Percentiles rank a stretch among this genome's conserved stretches.
phyloP scores from a whole-genome alignment of 164 flowering plant genomes.

The Aristolochia californica region DNA sequence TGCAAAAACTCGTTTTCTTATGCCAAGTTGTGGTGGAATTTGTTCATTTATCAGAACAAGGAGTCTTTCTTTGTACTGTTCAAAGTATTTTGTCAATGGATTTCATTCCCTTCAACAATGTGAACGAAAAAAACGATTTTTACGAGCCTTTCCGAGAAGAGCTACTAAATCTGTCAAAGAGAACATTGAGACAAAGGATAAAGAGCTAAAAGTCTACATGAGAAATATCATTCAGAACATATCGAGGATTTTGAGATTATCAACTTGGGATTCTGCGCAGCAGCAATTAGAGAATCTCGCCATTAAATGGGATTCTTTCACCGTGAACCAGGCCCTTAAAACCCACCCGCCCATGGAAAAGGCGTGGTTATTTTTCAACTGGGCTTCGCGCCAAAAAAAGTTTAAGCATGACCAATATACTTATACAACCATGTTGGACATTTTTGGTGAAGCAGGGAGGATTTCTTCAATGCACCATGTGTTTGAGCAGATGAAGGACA shows the following conservation, averaged over 20 bases:
- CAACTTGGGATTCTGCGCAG: conserved; percentile 74
- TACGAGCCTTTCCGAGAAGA: conserved; percentile 6
- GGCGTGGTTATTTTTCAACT: conserved; percentile 82
- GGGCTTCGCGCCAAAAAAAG: conserved; percentile 44
- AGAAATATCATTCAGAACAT: conserved; percentile 39
- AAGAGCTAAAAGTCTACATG: conserved; percentile 37
- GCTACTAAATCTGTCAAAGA: conserved; percentile 9
- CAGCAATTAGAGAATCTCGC: conserved; percentile 37
- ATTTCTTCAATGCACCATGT: conserved; percentile 66
- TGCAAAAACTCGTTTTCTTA: conserved; percentile 1
- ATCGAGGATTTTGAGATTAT: conserved; percentile 46
- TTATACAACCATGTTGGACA: conserved; percentile 88
- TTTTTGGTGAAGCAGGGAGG: conserved; percentile 91
- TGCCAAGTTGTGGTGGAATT: conserved; percentile 12
- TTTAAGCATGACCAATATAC: conserved; percentile 92
- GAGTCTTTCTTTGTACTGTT: neutral
- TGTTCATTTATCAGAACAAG: conserved; percentile 10
- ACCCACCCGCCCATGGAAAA: conserved; percentile 90
- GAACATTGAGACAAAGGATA: neutral
- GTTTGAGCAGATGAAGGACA: conserved; percentile 66
- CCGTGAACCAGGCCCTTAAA: conserved; percentile 65
- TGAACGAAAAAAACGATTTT: conserved; percentile 11
- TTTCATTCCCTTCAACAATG: conserved; percentile 19
- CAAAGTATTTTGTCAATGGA: conserved; percentile 7
- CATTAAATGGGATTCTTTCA: conserved; percentile 76